Conservation (phyloP, 2,329 filamentous ascomycete genomes). For the Scopulariopsis brevicaulis region DNA sequence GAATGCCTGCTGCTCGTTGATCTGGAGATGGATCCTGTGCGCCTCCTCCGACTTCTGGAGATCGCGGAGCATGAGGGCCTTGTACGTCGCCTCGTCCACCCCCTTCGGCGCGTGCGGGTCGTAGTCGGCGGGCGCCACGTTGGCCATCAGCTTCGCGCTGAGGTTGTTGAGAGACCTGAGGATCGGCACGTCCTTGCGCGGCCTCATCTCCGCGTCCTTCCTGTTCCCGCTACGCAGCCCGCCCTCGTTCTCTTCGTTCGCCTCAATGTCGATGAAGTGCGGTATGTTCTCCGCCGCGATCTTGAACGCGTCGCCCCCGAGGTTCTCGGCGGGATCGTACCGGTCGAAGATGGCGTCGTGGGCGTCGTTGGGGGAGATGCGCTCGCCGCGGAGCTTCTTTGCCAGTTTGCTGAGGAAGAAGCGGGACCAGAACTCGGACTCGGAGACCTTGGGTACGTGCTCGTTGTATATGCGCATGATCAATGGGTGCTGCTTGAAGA, state of each 20-base stretch:
- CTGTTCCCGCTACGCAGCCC: constrained; percentile 71
- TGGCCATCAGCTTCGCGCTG: constrained; percentile 86
- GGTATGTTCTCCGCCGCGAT: constrained; percentile 59
- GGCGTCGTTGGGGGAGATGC: constrained; percentile 65
- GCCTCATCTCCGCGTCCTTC: constrained; percentile 84
- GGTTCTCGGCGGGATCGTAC: constrained; percentile 67
- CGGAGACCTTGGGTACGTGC: constrained; percentile 70
- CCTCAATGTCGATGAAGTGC: constrained; percentile 83
- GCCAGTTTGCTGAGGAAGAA: constrained; percentile 89
- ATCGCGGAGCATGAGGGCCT: constrained; percentile 68
- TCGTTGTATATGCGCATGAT: constrained; percentile 88
- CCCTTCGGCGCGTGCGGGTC: constrained; percentile 45
- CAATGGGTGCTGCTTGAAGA: constrained; percentile 86
- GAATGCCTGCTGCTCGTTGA: constrained; percentile 78
- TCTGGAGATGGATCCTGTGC: constrained; percentile 70
- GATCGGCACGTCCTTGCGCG: constrained; percentile 71
- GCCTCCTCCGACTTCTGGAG: constrained; percentile 64
- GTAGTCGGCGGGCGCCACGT: constrained; percentile 69
- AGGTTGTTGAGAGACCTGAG: constrained; percentile 81
- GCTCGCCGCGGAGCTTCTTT: constrained; percentile 85
- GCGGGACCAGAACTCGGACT: constrained; percentile 80
- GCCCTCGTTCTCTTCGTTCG: constrained; percentile 90
- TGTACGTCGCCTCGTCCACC: constrained; percentile 62
- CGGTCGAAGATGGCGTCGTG: constrained; percentile 74
- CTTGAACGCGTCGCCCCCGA: constrained; percentile 36